phyloP scores from a whole-genome alignment of 1,284 basidiomycete species.

The Papiliotrema fonsecae region DNA sequence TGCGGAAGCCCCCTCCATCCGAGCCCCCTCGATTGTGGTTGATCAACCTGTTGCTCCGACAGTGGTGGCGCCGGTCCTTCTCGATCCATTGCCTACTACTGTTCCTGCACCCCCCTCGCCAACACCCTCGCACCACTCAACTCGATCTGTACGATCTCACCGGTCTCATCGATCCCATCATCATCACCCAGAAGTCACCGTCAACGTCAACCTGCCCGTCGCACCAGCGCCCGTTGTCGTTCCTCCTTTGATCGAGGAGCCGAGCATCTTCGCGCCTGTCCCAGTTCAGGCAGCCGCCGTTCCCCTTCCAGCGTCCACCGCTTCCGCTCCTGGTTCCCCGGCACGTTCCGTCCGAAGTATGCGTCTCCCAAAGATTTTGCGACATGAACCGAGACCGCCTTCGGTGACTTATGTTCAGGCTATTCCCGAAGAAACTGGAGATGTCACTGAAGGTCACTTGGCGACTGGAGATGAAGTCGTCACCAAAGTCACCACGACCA shows the following conservation, averaged over 20 bases:
- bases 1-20: conserved; percentile 10
- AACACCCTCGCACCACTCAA: conserved; percentile 14
- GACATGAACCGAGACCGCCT: background rate
- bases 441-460: background rate
- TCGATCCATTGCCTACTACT: conserved; percentile 1
- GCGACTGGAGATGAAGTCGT: conserved; percentile 4
- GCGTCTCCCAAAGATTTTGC: conserved; percentile 3
- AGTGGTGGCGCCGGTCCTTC: conserved; percentile 1
- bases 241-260: background rate
- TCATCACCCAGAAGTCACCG: conserved; percentile 24
- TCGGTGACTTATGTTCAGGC: background rate
- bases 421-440: background rate
- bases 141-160: conserved; percentile 14
- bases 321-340: background rate
- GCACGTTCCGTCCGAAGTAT: conserved; percentile 4
- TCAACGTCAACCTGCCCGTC: conserved; percentile 22
- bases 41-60: conserved; percentile 5
- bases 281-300: background rate
- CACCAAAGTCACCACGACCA: conserved; percentile 6
- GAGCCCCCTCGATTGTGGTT: background rate
- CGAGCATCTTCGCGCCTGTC: background rate
- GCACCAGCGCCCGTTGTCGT: conserved; percentile 9
- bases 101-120: conserved; percentile 17
- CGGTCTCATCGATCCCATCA: conserved; percentile 16
- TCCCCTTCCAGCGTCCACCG: background rate